A percentile compares a stretch with the other conserved stretches of the same genome.
These are phyloP conservation scores for Pseudozyma thailandica DNA, from an alignment of 1,284 basidiomycete genomes.

Conservation along the genomic window DNA sequence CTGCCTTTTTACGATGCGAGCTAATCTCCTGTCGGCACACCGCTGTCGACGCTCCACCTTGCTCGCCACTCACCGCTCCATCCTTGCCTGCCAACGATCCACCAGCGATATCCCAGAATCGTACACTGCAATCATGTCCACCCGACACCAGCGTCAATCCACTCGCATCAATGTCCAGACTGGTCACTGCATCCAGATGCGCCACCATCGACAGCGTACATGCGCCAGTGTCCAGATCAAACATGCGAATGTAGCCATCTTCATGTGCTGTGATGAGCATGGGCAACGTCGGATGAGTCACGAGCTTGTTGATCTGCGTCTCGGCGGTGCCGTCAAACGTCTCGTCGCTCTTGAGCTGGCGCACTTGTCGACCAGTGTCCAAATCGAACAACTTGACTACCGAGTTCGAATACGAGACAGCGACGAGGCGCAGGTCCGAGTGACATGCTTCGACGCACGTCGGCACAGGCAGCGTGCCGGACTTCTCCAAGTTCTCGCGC, in stretches of 20 bases:
- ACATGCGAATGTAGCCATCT: constrained; percentile 90
- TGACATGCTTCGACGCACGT: constrained; percentile 83
- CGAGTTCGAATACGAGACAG: constrained; percentile 88
- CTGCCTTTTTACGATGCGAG: constrained; percentile 80
- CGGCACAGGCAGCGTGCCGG: constrained; percentile 72
- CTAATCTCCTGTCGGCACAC: constrained; percentile 88
- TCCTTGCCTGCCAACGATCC: constrained; percentile 60
- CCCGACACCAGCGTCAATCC: constrained; percentile 88
- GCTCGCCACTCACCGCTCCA: constrained; percentile 1
- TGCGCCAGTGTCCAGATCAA: constrained; percentile 82
- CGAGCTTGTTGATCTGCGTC: constrained; percentile 87
- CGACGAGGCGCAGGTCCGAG: constrained; percentile 69
- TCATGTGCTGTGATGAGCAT: constrained; percentile 90
- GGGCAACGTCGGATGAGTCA: constrained; percentile 89
- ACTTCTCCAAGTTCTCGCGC: constrained; percentile 68
- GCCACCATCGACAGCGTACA: constrained; percentile 89
- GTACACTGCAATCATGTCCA: constrained; percentile 90
- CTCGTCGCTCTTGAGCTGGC: constrained; percentile 76
- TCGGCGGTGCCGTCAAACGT: constrained; percentile 73
- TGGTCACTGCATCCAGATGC: constrained; percentile 90
- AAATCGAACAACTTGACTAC: constrained; percentile 90
- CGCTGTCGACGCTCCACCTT: constrained; percentile 49
- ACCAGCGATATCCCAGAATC: constrained; percentile 90
- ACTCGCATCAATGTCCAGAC: constrained; percentile 85
- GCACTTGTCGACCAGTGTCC: constrained; percentile 82